Evolutionary conservation across 2,329 filamentous ascomycete species (phyloP).

Genomic region (Aspergillus oerlinghausenensis): DNA sequence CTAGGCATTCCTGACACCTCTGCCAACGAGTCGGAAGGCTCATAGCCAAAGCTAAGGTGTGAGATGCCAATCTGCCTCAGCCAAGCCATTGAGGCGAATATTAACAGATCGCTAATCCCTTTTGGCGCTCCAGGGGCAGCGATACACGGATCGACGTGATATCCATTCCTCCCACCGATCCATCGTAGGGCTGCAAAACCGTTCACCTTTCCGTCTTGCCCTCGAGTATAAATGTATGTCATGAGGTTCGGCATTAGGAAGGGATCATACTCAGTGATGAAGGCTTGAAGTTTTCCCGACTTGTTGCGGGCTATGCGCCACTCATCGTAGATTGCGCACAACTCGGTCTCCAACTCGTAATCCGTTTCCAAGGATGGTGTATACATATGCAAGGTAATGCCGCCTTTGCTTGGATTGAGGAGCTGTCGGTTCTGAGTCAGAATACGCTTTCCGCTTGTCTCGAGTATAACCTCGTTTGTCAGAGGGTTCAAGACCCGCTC

Average conservation of each 20-base stretch:
- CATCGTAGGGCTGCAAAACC: constrained; percentile 39
- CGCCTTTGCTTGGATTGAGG: not conserved
- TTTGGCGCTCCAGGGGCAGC: constrained; percentile 30
- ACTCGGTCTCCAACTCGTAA: not conserved
- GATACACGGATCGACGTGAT: constrained; percentile 41
- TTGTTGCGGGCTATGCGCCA: not conserved
- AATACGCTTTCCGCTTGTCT: not conserved
- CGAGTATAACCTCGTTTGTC: not conserved
- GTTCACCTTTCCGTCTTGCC: constrained; percentile 24
- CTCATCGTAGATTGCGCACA: not conserved
- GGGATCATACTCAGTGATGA: not conserved
- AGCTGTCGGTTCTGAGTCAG: not conserved
- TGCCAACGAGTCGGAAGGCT: constrained; percentile 29
- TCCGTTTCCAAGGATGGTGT: not conserved
- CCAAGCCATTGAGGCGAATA: constrained; percentile 36
- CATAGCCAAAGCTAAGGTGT: constrained; percentile 38
- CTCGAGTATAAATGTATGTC: constrained; percentile 38
- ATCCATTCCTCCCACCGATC: constrained; percentile 34
- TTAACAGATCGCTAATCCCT: constrained; percentile 37
- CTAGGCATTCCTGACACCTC: constrained; percentile 30
- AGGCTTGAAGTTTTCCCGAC: constrained; percentile 4
- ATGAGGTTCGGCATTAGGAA: constrained; percentile 37
- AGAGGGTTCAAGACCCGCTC: not conserved
- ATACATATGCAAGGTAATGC: not conserved
- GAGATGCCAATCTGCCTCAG: constrained; percentile 28